Base-by-base conservation (phyloP, 306 rosid genomes). In the Sindora glabra region DNA sequence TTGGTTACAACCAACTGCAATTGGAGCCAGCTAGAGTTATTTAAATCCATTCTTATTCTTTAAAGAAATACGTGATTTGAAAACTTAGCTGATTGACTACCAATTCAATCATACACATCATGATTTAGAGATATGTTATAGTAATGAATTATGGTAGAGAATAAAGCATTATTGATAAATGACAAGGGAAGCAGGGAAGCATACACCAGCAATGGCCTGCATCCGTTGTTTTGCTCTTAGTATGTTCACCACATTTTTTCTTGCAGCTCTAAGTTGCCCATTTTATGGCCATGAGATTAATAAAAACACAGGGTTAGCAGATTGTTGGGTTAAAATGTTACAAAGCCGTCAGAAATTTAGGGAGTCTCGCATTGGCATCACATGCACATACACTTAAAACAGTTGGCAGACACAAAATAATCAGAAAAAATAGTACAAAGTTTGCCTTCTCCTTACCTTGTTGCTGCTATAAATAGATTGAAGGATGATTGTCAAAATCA, bases 281-380 rank as follows among this genome's bases (percentile, higher is more conserved):
- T 65, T 40, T 60, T 61, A 61, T 56, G 59, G 22, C 79, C 78
- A 65, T 37, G 25, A 19, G 14, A 70, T 41, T 81, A 50, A 73
- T 56, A 29, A 66, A 77, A 57, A 16, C 8, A 37, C 24, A 30
- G 0, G 56, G 61, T 70, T 61, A 39, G 67, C 56, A 2, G 64
- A 61, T 65, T 71, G 67, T 48, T 59, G 68, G 49, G 72, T 22
- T 23, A 60, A 67, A 32, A 40, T 49, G 74, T 65, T 70, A 66
- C 77, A 76, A 45, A 59, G n/a, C 32, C 73, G 72, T 72, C 72
- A 33, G 68, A 59, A 61, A 72, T 18, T n/a, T 45, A 38, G 62
- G 45, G 39, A 51, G 75, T 54, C 67, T 57, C 76, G 66, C 68
- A 62, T 60, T 73, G 58, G 62, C 71, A 29, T 71, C 85, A 75